Evolutionary conservation across 1,284 basidiomycete genomes (phyloP), one percentile per base, ranked within the genome.

Genomic region (Chondrostereum purpureum): DNA sequence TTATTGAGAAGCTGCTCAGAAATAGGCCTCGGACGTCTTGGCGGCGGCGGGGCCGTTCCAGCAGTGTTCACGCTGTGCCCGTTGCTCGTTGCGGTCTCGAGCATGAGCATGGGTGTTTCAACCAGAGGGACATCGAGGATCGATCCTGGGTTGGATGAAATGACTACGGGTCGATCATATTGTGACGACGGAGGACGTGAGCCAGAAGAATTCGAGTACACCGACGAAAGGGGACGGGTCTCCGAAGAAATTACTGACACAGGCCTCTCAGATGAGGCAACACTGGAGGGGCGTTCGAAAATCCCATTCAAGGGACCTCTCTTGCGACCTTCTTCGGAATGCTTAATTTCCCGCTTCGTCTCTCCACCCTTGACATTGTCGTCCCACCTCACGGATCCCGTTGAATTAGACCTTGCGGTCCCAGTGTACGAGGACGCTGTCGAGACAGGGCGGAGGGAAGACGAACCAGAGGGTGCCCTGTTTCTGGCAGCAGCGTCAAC

Each of bases 1-100:
- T 56, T 38, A n/a, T n/a, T 65, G 12, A 80, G 59, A 53, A 78
- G 55, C 58, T 86, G 81, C 53, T 88, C 86, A 1, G 82, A 85
- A 37, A 79, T 52, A 0, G 85, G 83, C 12, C 83, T 66, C 4
- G 66, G 60, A 8, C 80, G 68, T 23, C 18, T 69, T 64, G 75
- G 81, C 20, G 68, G 54, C 0, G 83, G 79, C 0, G 80, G 83
- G 48, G 54, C 62, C 42, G 48, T 42, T 5, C 45, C 31, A 21
- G 24, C 21, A 18, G 21, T 51, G 52, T 35, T 33, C 39, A 6
- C 46, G 40, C 14, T 52, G 54, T 77, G 75, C 0, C 72, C 72
- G 52, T 80, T 78, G 8, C 59, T 60, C 0, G 74, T 78, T 0
- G 77, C 73, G 50, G 69, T 72, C 54, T 78, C 72, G 1, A 79